Base-by-base conservation (phyloP, 1,284 basidiomycete species). In the Ustilago xerochloae region DNA sequence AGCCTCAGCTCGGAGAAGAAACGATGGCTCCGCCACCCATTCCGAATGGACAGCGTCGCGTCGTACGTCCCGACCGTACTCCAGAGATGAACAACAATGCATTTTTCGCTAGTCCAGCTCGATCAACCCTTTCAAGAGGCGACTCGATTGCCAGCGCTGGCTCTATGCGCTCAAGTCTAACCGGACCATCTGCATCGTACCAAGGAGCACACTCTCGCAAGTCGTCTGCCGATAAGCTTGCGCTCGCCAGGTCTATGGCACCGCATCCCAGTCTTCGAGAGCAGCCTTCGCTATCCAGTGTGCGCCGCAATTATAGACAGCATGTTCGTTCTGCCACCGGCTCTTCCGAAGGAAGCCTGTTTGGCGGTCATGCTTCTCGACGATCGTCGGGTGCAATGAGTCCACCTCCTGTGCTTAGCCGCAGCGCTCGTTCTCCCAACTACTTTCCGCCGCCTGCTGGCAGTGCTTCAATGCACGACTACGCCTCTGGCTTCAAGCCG, bases 371-470 rank as follows among this genome's bases (percentile, higher is more conserved):
- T 15, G 39, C 49, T 22, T 75, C 72, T 20, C 72, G 66, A 16
- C 36, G 72, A 36, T 65, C 66, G 6, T 75, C 71, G 3, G 59
- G 66, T 9, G 66, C 57, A 15, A 66, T 75, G 63, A 70, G 66
- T 33, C 66, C 72, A 16, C 45, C 63, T 15, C 60, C 72, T 7
- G 49, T 69, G 29, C 66, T 75, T 18, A 75, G 61, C 35, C 66
- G 66, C 18, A 71, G 67, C 20, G 79, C 79, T 29, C 66, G 79
- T n/a, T 75, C 72, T 3, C 73, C 63, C 28, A 71, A 63, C 61
- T 79, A 81, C 56, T 81, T 79, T 32, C 77, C 75, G 3, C 67
- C 55, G 9, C 62, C 71, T 10, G 49, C 76, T 7, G 63, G 63
- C 16, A 47, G 32, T 16, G 51, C 33, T 0, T 63, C 65, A 9